Evolutionary conservation across 805 yeast genomes (phyloP).

Genomic region (Nadsonia fulvescens): DNA sequence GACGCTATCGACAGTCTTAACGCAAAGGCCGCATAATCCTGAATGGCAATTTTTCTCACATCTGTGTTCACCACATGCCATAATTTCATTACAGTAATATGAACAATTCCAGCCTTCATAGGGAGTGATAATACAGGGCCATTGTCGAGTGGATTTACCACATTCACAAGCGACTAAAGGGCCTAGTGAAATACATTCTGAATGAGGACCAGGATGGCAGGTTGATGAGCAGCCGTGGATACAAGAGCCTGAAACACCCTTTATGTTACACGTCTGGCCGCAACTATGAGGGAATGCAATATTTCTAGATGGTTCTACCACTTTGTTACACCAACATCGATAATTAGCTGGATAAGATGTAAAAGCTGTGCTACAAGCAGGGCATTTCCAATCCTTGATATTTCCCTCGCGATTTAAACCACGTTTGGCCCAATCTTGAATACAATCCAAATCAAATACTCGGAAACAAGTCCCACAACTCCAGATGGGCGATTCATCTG

Average conservation of each 20-base stretch:
- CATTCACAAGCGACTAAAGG: constrained; percentile 56
- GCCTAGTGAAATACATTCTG: constrained; percentile 62
- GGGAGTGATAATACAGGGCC: constrained; percentile 59
- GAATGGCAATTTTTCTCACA: constrained; percentile 51
- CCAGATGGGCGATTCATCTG: constrained; percentile 51
- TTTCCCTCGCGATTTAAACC: constrained; percentile 20
- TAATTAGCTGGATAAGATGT: constrained; percentile 33
- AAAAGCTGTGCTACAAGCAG: constrained; percentile 45
- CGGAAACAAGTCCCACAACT: constrained; percentile 62
- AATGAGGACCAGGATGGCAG: constrained; percentile 87
- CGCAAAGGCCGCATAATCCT: constrained; percentile 73
- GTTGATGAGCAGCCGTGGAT: constrained; percentile 55
- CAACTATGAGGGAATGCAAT: constrained; percentile 67
- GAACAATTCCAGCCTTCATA: constrained; percentile 58
- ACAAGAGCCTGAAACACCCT: constrained; percentile 32
- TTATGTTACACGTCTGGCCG: constrained; percentile 78
- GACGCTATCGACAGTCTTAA: constrained; percentile 24
- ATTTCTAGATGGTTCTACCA: constrained; percentile 35
- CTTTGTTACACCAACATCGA: constrained; percentile 83
- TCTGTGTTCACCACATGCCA: constrained; percentile 58
- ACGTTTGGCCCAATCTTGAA: constrained; percentile 68
- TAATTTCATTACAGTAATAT: constrained; percentile 34
- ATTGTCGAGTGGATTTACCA: constrained; percentile 46
- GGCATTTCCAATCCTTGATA: constrained; percentile 62
- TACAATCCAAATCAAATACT: constrained; percentile 74